A percentile compares a stretch with the other conserved stretches of the same genome.
These are phyloP conservation scores for Staphylotrichum longicolle DNA, from an alignment of 495 filamentous ascomycete species.

Conservation along the genomic window DNA sequence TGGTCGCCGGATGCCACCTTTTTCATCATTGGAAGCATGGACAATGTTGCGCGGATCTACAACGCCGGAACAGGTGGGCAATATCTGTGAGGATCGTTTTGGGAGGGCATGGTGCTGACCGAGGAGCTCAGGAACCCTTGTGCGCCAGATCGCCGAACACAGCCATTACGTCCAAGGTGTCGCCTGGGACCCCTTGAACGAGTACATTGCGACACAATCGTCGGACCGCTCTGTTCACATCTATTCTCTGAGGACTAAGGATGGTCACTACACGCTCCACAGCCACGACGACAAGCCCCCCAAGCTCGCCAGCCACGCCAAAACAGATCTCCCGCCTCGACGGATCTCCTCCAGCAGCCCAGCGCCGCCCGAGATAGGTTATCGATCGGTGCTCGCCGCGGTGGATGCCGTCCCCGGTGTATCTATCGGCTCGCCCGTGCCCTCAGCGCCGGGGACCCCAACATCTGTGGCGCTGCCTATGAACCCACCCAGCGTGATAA, in stretches of 20 bases:
- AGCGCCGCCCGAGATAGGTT: slow-evolving; percentile 75
- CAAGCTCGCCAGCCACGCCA: slow-evolving; percentile 56
- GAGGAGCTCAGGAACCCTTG: slow-evolving; percentile 64
- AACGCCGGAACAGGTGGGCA: slow-evolving; percentile 81
- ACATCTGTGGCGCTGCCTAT: slow-evolving; percentile 87
- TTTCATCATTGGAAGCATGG: slow-evolving; percentile 99
- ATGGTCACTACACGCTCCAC: slow-evolving; percentile 84
- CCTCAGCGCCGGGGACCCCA: slow-evolving; percentile 94
- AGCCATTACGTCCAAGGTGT: slow-evolving; percentile 99
- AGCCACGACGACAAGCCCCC: slow-evolving; percentile 45
- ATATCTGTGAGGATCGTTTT: not conserved
- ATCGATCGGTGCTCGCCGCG: slow-evolving; percentile 54
- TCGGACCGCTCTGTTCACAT: slow-evolving; percentile 98
- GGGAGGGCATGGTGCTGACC: slow-evolving; percentile 11
- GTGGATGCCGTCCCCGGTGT: slow-evolving; percentile 53
- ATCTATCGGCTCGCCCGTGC: slow-evolving; percentile 73
- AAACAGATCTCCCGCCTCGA: slow-evolving; percentile 87
- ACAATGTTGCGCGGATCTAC: slow-evolving; percentile 96
- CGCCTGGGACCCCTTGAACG: slow-evolving; percentile 96
- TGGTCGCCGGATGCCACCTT: slow-evolving; percentile 97
- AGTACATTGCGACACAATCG: slow-evolving; percentile 97
- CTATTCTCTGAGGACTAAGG: slow-evolving; percentile 92
- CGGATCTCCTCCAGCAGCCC: slow-evolving; percentile 91
- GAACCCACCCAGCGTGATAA: slow-evolving; percentile 87
- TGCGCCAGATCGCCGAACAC: slow-evolving; percentile 97